A percentile compares a stretch with the other conserved stretches of the same genome.
These are phyloP conservation scores for Verruconis gallopava DNA, from an alignment of 2,329 filamentous ascomycete genomes.

Conservation along the genomic window DNA sequence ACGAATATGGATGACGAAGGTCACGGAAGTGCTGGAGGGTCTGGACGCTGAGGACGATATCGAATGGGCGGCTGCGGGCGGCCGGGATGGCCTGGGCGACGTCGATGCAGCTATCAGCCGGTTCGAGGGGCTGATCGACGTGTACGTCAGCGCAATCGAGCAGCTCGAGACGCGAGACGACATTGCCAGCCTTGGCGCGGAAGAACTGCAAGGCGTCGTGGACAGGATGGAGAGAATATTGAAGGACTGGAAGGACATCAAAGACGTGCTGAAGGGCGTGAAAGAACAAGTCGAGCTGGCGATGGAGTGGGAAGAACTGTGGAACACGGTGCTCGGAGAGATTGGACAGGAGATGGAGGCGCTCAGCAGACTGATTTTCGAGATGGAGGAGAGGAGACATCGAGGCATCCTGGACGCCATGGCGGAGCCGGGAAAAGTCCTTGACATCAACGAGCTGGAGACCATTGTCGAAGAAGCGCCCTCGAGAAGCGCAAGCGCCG, in stretches of 20 bases:
- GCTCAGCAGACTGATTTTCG: conserved; percentile 71
- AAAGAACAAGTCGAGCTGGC: conserved; percentile 90
- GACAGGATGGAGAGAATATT: conserved; percentile 82
- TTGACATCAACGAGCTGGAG: conserved; percentile 79
- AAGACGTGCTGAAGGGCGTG: conserved; percentile 60
- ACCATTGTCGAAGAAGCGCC: conserved; percentile 87
- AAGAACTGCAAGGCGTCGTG: conserved; percentile 63
- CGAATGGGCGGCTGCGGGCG: conserved; percentile 87
- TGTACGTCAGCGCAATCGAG: conserved; percentile 91
- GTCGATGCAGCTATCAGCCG: conserved; percentile 59
- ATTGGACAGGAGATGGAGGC: conserved; percentile 82
- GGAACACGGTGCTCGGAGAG: conserved; percentile 85
- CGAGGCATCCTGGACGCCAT: conserved; percentile 59
- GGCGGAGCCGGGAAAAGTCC: conserved; percentile 34
- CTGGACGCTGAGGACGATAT: conserved; percentile 94
- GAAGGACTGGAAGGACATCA: conserved; percentile 72
- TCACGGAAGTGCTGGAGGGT: conserved; percentile 74
- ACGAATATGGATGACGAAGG: conserved; percentile 83
- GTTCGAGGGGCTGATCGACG: conserved; percentile 81
- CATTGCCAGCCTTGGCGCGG: conserved; percentile 54
- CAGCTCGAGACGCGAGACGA: conserved; percentile 70
- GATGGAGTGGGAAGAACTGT: conserved; percentile 98
- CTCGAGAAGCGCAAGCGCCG: conserved; percentile 35
- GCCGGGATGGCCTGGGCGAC: conserved; percentile 62
- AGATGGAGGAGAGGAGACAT: conserved; percentile 94